Evolutionary conservation across 176 grass and related monocot genomes (phyloP), one percentile per base, ranked within the genome.

Genomic region (Triticum turgidum): DNA sequence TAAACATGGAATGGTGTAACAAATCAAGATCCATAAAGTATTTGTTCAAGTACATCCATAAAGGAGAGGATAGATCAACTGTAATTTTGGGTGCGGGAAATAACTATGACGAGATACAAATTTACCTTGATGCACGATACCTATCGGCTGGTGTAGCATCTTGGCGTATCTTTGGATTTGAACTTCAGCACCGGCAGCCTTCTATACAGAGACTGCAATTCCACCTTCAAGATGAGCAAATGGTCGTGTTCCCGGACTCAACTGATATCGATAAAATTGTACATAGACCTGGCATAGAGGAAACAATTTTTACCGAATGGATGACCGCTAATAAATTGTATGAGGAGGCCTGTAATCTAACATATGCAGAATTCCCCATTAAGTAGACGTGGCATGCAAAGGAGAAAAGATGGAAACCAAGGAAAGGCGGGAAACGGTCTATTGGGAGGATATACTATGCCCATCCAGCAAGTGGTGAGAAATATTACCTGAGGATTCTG

Each of bases 1-100:
- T 25, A 25, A 25, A 25, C 25, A 25, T 25, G 25, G 25, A 25
- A 25, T 25, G 25, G 25, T 25, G 25, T 25, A 25, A 25, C 25
- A 25, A 25, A 25, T 25, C 25, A 25, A 25, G 25, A 25, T 25
- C 25, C 25, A 25, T 25, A 25, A 25, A 25, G 25, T 25, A 25
- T 25, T 25, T 25, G 1, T 87, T 91, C 17, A 91, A 85, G 45
- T 91, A 88, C 37, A 82, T 91, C 1, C 79, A 68, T 17, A 91
- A 88, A 63, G 81, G 76, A 3, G 33, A 82, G 7, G 90, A 85
- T 30, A 25, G 9, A 12, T 24, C 80, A 11, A 81, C 7, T 35
- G 3, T 76, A 25, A 2, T 37, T 38, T 69, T 69, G 14, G 15
- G 7, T 15, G 20, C 29, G 5, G 67, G 5, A 61, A 5, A 73